phyloP scores from a whole-genome alignment of 1,284 basidiomycete genomes.

The Dichomitus squalens region DNA sequence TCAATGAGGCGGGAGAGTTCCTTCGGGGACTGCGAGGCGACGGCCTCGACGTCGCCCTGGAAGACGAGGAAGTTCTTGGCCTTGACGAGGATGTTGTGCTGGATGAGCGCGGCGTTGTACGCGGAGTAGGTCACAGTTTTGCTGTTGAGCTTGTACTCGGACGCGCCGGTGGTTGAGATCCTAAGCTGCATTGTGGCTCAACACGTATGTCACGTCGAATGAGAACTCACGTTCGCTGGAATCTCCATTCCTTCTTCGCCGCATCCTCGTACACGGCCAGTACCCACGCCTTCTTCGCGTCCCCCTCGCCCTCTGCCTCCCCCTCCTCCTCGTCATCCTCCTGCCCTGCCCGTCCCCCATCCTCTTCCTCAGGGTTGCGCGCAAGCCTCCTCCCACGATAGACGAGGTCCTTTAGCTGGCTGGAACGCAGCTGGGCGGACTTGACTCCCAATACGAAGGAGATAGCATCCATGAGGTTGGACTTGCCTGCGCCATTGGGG shows the following conservation, averaged over 20 bases:
- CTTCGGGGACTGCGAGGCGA: slow-evolving; percentile 92
- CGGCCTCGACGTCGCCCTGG: slow-evolving; percentile 98
- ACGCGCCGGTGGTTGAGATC: slow-evolving; percentile 83
- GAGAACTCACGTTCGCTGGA: slow-evolving; percentile 83
- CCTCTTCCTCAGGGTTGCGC: slow-evolving; percentile 52
- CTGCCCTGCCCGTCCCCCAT: slow-evolving; percentile 47
- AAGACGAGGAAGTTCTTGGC: slow-evolving; percentile 99
- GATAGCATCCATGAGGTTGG: slow-evolving; percentile 99
- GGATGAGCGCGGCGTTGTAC: slow-evolving; percentile 84
- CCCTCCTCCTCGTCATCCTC: slow-evolving; percentile 50
- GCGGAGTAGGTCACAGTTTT: slow-evolving; percentile 79
- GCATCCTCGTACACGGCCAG: slow-evolving; percentile 87
- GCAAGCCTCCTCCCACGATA: slow-evolving; percentile 88
- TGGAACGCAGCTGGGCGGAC: slow-evolving; percentile 89
- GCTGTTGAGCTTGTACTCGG: slow-evolving; percentile 87
- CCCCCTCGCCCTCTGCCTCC: slow-evolving; percentile 71
- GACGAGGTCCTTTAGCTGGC: slow-evolving; percentile 93
- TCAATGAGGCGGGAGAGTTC: slow-evolving; percentile 93
- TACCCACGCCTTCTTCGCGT: slow-evolving; percentile 93
- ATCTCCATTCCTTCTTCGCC: slow-evolving; percentile 82
- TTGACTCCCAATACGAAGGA: slow-evolving; percentile 98
- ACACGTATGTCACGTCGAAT: not conserved
- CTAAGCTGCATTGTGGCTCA: slow-evolving; percentile 41
- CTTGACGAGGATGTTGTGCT: slow-evolving; percentile 96
- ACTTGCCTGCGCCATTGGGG: slow-evolving; percentile 99